Conservation (phyloP, 192 early-diverging fungal species). For the Coemansia sp. region DNA sequence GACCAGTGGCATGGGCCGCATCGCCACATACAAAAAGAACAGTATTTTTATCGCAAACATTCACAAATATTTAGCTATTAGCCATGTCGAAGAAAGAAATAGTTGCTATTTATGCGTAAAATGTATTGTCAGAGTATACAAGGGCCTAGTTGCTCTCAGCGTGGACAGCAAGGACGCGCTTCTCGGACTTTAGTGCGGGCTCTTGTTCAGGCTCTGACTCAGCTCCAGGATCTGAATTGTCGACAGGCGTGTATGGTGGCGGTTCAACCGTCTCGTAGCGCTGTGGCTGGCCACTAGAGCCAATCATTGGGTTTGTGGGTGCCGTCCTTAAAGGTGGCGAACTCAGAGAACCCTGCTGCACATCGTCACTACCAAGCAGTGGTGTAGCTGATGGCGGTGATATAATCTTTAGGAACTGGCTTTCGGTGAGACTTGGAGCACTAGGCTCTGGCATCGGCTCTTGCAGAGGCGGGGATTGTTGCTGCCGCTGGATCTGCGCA, state of each 20-base stretch:
- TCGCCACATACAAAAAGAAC: conserved; percentile 8
- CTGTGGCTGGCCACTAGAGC: not conserved
- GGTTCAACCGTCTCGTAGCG: conserved; percentile 8
- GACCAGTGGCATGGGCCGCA: not conserved
- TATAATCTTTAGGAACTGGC: conserved; percentile 12
- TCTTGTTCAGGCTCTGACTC: not conserved
- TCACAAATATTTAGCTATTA: too few relatives aligned
- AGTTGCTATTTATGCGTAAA: too few relatives aligned
- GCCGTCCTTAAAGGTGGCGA: not conserved
- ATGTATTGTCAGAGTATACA: not conserved
- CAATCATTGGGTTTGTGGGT: not conserved
- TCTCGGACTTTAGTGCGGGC: not conserved
- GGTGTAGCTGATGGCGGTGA: not conserved
- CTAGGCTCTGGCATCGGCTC: conserved; percentile 18
- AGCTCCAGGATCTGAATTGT: not conserved
- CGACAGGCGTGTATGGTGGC: conserved; percentile 32
- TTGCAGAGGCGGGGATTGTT: not conserved
- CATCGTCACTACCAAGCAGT: not conserved
- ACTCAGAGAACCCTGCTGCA: not conserved
- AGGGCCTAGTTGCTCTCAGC: not conserved
- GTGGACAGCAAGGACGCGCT: not conserved
- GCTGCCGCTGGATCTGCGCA: not conserved
- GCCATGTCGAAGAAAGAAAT: not conserved
- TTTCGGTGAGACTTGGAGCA: conserved; percentile 19
- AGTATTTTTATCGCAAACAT: not conserved